Conservation (phyloP, 495 filamentous ascomycete species). For the Chaetomium cochliodes region DNA sequence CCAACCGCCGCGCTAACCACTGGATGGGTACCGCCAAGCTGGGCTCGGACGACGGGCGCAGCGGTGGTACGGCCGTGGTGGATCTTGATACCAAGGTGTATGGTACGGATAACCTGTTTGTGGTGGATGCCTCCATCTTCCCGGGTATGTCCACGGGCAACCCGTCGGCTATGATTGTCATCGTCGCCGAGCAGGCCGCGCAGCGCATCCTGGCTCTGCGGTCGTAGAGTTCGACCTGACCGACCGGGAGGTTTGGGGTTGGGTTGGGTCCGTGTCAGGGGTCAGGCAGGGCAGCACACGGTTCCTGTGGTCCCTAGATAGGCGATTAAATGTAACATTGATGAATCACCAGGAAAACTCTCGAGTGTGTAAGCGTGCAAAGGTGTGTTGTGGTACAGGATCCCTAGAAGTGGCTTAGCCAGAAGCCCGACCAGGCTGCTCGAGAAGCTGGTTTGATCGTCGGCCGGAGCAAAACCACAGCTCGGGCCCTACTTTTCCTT, state of each 20-base stretch:
- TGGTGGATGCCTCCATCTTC: constrained; percentile 65
- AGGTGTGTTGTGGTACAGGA: too few species aligned
- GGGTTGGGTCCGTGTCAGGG: background rate
- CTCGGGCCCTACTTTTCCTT: too few species aligned
- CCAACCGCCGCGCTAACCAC: constrained; percentile 65
- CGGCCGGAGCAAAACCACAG: too few species aligned
- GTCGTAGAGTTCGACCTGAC: too few species aligned
- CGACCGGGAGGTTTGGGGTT: too few species aligned
- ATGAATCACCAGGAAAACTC: background rate
- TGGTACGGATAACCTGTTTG: constrained; percentile 67
- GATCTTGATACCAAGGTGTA: constrained; percentile 70
- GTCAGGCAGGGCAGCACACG: background rate
- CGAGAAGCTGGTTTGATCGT: too few species aligned
- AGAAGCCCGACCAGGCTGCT: too few species aligned
- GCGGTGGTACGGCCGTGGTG: constrained; percentile 63
- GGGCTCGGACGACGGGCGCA: constrained; percentile 64
- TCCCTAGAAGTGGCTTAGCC: too few species aligned
- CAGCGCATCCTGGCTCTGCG: constrained; percentile 33
- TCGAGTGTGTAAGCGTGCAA: too few species aligned
- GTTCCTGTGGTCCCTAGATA: background rate
- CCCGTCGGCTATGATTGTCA: constrained; percentile 60
- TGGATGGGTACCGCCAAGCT: constrained; percentile 65
- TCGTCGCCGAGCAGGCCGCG: constrained; percentile 56
- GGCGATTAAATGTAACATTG: background rate
- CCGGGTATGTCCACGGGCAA: constrained; percentile 61